phyloP scores from a whole-genome alignment of 371 early-diverging fungal species.

The Actinomortierella wolfii region DNA sequence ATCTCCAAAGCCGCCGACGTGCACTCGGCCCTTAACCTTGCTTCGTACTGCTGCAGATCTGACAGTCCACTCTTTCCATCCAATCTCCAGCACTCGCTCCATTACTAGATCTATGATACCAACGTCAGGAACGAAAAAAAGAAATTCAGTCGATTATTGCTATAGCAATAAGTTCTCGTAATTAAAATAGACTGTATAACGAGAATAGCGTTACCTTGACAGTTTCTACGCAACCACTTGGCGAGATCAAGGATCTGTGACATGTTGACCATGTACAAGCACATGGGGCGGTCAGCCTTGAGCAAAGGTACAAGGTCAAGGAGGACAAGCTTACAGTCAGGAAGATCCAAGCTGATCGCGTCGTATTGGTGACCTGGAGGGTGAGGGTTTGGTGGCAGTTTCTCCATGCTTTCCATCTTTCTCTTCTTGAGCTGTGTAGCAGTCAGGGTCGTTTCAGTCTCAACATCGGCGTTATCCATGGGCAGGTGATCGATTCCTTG shows the following conservation, averaged over 20 bases:
- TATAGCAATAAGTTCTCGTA: too few species aligned
- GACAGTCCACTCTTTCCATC: constrained; percentile 77
- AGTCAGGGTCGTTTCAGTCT: constrained; percentile 1
- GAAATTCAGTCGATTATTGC: too few species aligned
- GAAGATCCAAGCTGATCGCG: constrained; percentile 74
- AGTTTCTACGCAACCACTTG: constrained; percentile 46
- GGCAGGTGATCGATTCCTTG: neutral
- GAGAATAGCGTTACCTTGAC: constrained; percentile 23
- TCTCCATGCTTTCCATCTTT: constrained; percentile 8
- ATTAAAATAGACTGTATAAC: too few species aligned
- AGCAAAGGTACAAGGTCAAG: constrained; percentile 52
- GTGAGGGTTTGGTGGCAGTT: constrained; percentile 30
- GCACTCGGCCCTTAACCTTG: constrained; percentile 35
- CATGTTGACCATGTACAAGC: constrained; percentile 80
- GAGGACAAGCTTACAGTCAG: constrained; percentile 61
- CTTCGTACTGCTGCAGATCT: constrained; percentile 64
- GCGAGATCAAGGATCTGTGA: constrained; percentile 71
- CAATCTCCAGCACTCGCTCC: constrained; percentile 67
- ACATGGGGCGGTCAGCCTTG: constrained; percentile 67
- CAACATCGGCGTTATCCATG: constrained; percentile 3
- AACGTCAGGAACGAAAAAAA: too few species aligned
- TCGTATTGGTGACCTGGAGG: constrained; percentile 55
- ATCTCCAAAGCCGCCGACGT: constrained; percentile 36
- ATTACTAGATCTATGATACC: constrained; percentile 48
- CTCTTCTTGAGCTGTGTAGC: constrained; percentile 5